These are phyloP conservation scores for Groenewaldozyma tartarivorans DNA, from an alignment of 805 yeast genomes.

Conservation along the genomic window DNA sequence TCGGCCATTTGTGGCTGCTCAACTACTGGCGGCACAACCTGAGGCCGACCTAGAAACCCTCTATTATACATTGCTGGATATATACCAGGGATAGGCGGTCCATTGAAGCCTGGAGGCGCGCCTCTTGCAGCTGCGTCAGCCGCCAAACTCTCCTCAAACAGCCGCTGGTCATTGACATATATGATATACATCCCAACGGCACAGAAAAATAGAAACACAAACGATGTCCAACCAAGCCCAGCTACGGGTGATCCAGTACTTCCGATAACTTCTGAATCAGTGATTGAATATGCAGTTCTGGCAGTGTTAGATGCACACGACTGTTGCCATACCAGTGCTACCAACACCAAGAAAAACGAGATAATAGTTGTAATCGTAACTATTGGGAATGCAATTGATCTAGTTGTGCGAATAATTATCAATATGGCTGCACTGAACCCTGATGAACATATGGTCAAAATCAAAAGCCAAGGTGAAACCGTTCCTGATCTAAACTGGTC, in stretches of 20 bases:
- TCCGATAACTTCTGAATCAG: conserved; percentile 8
- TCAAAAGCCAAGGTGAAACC: conserved; percentile 15
- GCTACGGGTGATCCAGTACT: conserved; percentile 11
- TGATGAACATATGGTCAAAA: conserved; percentile 11
- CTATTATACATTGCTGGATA: conserved; percentile 1
- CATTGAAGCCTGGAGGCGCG: not conserved
- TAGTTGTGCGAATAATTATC: conserved; percentile 5
- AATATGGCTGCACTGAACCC: conserved; percentile 10
- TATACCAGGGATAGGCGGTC: conserved; percentile 3
- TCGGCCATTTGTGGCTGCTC: not conserved
- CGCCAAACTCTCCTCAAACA: not conserved
- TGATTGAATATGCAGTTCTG: conserved; percentile 3
- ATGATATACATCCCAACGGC: conserved; percentile 11
- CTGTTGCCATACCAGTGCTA: conserved; percentile 20
- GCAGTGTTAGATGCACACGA: conserved; percentile 8
- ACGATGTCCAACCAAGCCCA: conserved; percentile 18
- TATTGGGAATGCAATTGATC: conserved; percentile 10
- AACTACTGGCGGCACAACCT: not conserved
- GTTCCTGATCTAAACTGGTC: conserved; percentile 7
- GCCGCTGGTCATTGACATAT: conserved; percentile 9
- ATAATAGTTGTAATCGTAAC: conserved; percentile 6
- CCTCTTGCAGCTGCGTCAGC: not conserved
- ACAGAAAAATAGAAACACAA: conserved; percentile 10
- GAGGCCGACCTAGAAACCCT: not conserved
- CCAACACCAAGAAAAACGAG: conserved; percentile 11